These are phyloP conservation scores for Malassezia furfur DNA, from an alignment of 1,284 basidiomycete species.

Conservation along the genomic window DNA sequence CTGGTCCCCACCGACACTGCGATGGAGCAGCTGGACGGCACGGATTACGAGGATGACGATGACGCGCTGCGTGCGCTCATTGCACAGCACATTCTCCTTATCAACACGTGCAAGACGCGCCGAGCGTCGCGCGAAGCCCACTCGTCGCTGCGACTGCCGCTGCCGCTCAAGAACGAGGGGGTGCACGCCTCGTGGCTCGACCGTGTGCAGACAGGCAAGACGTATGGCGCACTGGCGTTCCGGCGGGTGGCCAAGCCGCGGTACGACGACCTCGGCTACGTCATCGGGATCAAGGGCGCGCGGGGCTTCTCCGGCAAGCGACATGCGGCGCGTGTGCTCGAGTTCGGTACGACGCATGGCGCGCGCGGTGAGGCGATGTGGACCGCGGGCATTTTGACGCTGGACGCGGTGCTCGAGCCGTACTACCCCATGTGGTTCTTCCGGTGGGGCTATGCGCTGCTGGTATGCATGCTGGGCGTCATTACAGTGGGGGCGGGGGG, in stretches of 20 bases:
- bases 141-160: constrained; percentile 48
- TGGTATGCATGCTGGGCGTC: neutral
- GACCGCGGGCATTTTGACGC: constrained; percentile 65
- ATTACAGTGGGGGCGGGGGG: constrained; percentile 7
- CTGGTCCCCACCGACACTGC: constrained; percentile 85
- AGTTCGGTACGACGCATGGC: constrained; percentile 68
- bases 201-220: constrained; percentile 27
- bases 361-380: constrained; percentile 15
- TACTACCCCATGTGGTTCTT: constrained; percentile 59
- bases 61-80: constrained; percentile 60
- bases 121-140: neutral
- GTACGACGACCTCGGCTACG: constrained; percentile 54
- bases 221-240: constrained; percentile 33
- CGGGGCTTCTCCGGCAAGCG: constrained; percentile 64
- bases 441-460: constrained; percentile 23
- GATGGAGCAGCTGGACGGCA: constrained; percentile 79
- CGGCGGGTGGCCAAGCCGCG: constrained; percentile 16
- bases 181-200: constrained; percentile 28
- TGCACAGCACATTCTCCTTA: constrained; percentile 76
- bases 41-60: constrained; percentile 57
- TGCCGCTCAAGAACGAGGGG: constrained; percentile 8
- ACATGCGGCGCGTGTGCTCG: constrained; percentile 62
- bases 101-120: constrained; percentile 42
- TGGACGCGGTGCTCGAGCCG: constrained; percentile 72
- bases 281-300: constrained; percentile 84